Conservation (phyloP, 2,329 filamentous ascomycete species). For the Aspergillus pseudoterreus region DNA sequence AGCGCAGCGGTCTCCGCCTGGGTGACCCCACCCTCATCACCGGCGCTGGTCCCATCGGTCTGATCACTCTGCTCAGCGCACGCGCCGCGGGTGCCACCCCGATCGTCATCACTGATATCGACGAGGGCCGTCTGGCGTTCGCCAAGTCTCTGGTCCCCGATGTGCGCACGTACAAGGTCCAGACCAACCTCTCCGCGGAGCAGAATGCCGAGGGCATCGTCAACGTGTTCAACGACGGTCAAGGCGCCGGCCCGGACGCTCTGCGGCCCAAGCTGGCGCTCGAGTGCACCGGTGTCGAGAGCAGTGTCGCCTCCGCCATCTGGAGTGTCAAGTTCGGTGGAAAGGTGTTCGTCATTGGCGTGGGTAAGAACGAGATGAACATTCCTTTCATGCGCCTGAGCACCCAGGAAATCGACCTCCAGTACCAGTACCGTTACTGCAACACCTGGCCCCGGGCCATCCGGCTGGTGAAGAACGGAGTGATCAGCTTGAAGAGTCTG, state of each 20-base stretch:
- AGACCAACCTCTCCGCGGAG: conserved; percentile 53
- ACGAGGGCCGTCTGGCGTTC: conserved; percentile 77
- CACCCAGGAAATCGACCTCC: conserved; percentile 86
- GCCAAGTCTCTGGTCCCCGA: conserved; percentile 78
- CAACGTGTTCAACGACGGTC: conserved; percentile 57
- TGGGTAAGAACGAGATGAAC: conserved; percentile 91
- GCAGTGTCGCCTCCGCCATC: conserved; percentile 78
- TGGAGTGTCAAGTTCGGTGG: conserved; percentile 92
- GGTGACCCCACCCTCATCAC: conserved; percentile 87
- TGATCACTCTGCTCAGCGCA: conserved; percentile 81
- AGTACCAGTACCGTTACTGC: conserved; percentile 94
- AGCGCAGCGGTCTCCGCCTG: conserved; percentile 73
- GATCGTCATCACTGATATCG: conserved; percentile 91
- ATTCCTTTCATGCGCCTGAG: conserved; percentile 93
- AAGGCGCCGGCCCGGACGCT: conserved; percentile 43
- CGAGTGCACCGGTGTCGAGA: conserved; percentile 94
- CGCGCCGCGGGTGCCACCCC: conserved; percentile 85
- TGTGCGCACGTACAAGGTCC: conserved; percentile 65
- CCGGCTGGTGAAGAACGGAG: conserved; percentile 75
- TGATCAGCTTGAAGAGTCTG: conserved; percentile 75
- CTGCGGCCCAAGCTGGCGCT: conserved; percentile 77
- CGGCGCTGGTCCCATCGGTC: conserved; percentile 88
- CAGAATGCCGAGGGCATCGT: conserved; percentile 68
- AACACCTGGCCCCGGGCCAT: conserved; percentile 97
- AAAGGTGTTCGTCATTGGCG: conserved; percentile 94